These are phyloP conservation scores for Endoconidiophora polonica DNA, from an alignment of 2,329 filamentous ascomycete genomes.

Conservation along the genomic window DNA sequence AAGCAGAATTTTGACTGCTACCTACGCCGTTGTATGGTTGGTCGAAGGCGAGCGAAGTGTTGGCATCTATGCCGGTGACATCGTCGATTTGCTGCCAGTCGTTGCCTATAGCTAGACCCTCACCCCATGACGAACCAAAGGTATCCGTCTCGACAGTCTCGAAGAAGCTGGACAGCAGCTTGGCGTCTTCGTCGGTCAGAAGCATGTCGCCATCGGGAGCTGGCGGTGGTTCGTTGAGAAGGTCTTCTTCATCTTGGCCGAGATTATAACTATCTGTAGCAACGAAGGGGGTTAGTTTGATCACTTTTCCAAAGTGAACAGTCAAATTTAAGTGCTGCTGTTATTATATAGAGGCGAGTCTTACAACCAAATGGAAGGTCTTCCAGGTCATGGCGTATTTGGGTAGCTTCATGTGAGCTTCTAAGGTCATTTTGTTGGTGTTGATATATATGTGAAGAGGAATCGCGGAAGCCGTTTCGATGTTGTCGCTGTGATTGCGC, in stretches of 20 bases:
- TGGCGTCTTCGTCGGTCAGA: constrained; percentile 44
- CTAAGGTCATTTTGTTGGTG: not conserved
- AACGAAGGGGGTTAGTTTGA: not conserved
- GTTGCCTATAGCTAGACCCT: constrained; percentile 32
- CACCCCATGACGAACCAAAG: constrained; percentile 33
- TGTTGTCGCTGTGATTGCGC: not conserved
- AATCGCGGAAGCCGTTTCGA: not conserved
- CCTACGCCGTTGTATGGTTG: constrained; percentile 14
- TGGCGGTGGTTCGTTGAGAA: constrained; percentile 26
- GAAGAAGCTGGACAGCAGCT: constrained; percentile 41
- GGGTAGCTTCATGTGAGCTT: not conserved
- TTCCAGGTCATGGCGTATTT: constrained; percentile 24
- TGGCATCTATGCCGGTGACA: constrained; percentile 14
- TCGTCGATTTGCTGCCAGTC: constrained; percentile 33
- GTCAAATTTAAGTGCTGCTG: constrained; percentile 6
- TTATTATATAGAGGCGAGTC: constrained; percentile 18
- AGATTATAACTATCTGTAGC: constrained; percentile 27
- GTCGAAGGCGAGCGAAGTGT: constrained; percentile 15
- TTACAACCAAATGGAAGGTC: constrained; percentile 52
- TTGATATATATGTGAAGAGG: constrained; percentile 1
- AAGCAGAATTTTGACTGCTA: not conserved
- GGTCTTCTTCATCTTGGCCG: constrained; percentile 10
- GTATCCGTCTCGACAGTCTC: constrained; percentile 35
- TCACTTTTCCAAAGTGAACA: constrained; percentile 1
- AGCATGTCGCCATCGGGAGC: constrained; percentile 47